Percentiles rank a stretch among this genome's conserved stretches.
Conservation (phyloP, 805 yeast species). For the Kodamaea sagamina region DNA sequence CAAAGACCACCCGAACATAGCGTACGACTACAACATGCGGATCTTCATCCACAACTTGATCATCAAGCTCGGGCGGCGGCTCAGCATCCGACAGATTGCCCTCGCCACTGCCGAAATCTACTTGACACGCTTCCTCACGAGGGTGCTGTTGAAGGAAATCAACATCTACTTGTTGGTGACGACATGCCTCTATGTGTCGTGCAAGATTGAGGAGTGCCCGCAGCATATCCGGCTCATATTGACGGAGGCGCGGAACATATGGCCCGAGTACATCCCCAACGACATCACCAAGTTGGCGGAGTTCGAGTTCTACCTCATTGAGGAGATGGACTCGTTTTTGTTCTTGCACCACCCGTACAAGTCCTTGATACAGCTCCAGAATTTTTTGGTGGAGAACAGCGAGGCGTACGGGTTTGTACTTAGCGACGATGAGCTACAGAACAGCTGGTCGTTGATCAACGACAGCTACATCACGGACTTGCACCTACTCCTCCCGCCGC, state of each 20-base stretch:
- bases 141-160: constrained; percentile 74
- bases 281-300: constrained; percentile 92
- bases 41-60: constrained; percentile 78
- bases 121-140: constrained; percentile 71
- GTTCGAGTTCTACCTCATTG: constrained; percentile 90
- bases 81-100: constrained; percentile 79
- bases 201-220: constrained; percentile 94
- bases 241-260: constrained; percentile 79
- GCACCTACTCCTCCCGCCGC: constrained; percentile 84
- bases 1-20: constrained; percentile 46
- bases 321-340: constrained; percentile 74
- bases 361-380: constrained; percentile 55
- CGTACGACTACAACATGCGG: constrained; percentile 62
- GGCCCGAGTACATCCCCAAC: constrained; percentile 95
- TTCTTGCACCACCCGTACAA: constrained; percentile 77
- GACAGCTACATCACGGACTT: constrained; percentile 89
- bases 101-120: constrained; percentile 88
- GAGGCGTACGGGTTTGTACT: constrained; percentile 35
- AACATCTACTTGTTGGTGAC: constrained; percentile 81
- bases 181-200: constrained; percentile 83
- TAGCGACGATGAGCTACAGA: constrained; percentile 71
- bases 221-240: constrained; percentile 85
- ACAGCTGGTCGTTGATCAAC: constrained; percentile 86
- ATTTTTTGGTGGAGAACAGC: constrained; percentile 39
- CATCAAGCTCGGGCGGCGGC: constrained; percentile 73